Evolutionary conservation across 257 asterid species (phyloP).

Genomic region (Solanum paucissectum): DNA sequence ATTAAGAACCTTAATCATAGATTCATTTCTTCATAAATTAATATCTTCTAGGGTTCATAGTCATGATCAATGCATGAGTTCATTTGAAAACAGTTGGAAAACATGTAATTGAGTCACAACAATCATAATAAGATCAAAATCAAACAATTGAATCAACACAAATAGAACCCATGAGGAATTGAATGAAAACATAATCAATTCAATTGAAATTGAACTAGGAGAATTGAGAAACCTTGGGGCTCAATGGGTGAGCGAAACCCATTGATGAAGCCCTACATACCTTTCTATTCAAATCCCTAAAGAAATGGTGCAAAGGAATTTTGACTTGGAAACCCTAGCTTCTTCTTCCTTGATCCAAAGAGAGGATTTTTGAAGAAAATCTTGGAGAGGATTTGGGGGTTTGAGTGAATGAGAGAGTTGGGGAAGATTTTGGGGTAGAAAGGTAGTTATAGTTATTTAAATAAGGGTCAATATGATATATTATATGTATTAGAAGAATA

Average conservation of each 20-base stretch:
- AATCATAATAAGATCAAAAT: too few species aligned
- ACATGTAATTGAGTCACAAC: not conserved
- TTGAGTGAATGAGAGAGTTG: not conserved
- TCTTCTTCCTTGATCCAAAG: not conserved
- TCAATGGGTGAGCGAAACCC: not conserved
- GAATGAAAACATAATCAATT: not conserved
- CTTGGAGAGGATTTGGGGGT: not conserved
- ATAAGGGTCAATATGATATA: not conserved
- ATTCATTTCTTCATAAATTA: too few species aligned
- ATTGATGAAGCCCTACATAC: not conserved
- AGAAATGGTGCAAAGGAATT: not conserved
- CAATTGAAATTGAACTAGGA: not conserved
- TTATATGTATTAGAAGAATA: not conserved
- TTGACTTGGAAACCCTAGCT: not conserved
- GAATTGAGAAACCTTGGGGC: not conserved
- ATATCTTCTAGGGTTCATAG: not conserved
- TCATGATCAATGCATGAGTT: not conserved
- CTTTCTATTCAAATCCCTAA: not conserved
- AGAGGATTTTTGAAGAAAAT: not conserved
- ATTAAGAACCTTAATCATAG: not conserved
- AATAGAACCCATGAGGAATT: too few species aligned
- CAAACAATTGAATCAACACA: not conserved
- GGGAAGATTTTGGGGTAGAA: not conserved
- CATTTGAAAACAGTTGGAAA: not conserved
- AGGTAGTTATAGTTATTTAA: not conserved